Evolutionary conservation across 2,329 filamentous ascomycete genomes (phyloP).

Genomic region (Uncinocarpus reesii): DNA sequence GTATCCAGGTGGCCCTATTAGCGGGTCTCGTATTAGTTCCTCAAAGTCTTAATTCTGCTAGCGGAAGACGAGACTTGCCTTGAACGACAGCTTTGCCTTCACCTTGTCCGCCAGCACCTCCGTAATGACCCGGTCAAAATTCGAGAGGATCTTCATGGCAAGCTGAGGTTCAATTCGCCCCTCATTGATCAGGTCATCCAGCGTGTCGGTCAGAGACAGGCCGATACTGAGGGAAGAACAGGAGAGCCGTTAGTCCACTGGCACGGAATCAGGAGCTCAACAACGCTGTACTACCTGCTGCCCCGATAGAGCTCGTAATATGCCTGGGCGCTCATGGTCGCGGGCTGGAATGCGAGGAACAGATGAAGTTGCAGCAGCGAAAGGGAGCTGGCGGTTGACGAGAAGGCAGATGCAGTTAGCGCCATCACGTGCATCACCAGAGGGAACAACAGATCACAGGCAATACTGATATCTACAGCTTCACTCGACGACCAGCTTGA

Average conservation of each 20-base stretch:
- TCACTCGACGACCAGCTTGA: too few species aligned
- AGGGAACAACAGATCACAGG: too few species aligned
- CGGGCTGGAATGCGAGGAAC: too few species aligned
- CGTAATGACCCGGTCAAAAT: slow-evolving; percentile 89
- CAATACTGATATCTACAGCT: too few species aligned
- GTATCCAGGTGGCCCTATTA: slow-evolving; percentile 85
- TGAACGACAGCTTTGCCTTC: slow-evolving; percentile 83
- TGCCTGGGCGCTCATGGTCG: slow-evolving; percentile 42
- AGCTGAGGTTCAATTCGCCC: slow-evolving; percentile 94
- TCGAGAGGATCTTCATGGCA: slow-evolving; percentile 93
- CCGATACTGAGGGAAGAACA: slow-evolving; percentile 58
- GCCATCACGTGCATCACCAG: too few species aligned
- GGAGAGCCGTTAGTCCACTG: slow-evolving; percentile 12
- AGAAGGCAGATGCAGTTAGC: neutral
- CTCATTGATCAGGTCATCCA: slow-evolving; percentile 91
- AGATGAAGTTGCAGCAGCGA: neutral
- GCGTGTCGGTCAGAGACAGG: slow-evolving; percentile 83
- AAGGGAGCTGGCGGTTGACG: neutral
- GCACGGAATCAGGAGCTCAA: neutral
- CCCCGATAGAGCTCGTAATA: slow-evolving; percentile 96
- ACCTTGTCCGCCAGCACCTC: slow-evolving; percentile 88
- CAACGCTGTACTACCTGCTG: slow-evolving; percentile 63
- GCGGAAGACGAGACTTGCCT: slow-evolving; percentile 49
- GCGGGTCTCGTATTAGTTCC: slow-evolving; percentile 4
- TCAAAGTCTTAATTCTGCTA: neutral